phyloP scores from a whole-genome alignment of 441 rosid species.

The Mallotus japonicus region DNA sequence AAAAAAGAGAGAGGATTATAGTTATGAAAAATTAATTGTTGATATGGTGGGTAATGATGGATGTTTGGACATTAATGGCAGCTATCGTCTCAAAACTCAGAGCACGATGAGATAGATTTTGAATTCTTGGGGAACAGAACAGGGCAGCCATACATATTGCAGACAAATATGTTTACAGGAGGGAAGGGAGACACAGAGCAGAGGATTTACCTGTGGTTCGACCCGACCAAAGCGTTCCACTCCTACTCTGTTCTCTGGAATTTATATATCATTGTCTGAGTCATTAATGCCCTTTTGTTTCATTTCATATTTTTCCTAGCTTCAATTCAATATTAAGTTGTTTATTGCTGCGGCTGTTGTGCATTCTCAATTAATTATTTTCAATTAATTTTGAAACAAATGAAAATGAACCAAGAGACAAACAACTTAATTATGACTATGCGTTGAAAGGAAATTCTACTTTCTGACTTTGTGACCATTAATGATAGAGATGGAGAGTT shows the following conservation, averaged over 20 bases:
- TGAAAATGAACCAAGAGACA: neutral
- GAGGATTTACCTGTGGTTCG: constrained; percentile 62
- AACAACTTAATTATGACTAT: neutral
- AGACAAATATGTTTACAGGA: constrained; percentile 62
- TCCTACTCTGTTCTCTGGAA: constrained; percentile 60
- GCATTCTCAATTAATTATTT: too few relatives aligned
- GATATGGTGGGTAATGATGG: too few relatives aligned
- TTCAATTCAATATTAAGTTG: too few relatives aligned
- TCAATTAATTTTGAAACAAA: neutral
- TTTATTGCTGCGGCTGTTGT: too few relatives aligned
- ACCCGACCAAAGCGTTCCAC: constrained; percentile 47
- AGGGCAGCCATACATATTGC: constrained; percentile 63
- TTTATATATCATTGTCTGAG: constrained; percentile 47
- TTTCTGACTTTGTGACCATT: too few relatives aligned
- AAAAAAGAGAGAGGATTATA: too few relatives aligned
- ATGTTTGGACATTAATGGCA: constrained; percentile 18
- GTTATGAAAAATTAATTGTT: too few relatives aligned
- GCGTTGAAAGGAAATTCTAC: neutral
- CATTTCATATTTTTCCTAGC: too few relatives aligned
- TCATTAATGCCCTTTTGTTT: neutral
- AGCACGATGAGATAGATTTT: constrained; percentile 71
- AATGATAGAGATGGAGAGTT: too few relatives aligned
- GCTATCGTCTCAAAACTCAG: constrained; percentile 73
- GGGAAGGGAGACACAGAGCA: constrained; percentile 60
- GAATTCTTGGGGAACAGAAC: constrained; percentile 72